Evolutionary conservation across 2,329 filamentous ascomycete genomes (phyloP).

Genomic region (Monilinia fructicola): DNA sequence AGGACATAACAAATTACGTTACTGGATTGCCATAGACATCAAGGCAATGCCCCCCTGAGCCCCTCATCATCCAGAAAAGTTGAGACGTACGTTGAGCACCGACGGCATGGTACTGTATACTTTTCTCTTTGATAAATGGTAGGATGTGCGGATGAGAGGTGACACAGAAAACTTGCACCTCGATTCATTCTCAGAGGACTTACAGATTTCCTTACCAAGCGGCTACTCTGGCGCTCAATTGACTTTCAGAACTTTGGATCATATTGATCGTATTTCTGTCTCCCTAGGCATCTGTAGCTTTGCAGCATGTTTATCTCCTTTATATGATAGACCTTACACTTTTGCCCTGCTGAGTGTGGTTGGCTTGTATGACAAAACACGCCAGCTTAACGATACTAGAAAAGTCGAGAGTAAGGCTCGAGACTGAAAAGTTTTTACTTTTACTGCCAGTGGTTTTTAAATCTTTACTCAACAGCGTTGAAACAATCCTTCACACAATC

Average conservation of each 20-base stretch:
- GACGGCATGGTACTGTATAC: slow-evolving; percentile 3
- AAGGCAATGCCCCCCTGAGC: neutral
- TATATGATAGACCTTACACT: neutral
- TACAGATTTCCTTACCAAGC: neutral
- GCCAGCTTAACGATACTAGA: neutral
- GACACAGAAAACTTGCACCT: neutral
- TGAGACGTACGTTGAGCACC: slow-evolving; percentile 3
- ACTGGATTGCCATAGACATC: neutral
- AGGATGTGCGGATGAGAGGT: neutral
- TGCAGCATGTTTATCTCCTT: neutral
- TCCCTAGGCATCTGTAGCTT: neutral
- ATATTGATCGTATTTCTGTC: neutral
- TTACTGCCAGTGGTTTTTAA: neutral
- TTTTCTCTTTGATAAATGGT: neutral
- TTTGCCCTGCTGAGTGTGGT: neutral
- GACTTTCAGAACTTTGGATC: neutral
- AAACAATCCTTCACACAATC: neutral
- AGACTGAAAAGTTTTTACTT: neutral
- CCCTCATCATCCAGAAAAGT: neutral
- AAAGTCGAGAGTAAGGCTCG: neutral
- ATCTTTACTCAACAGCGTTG: neutral
- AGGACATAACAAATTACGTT: slow-evolving; percentile 13
- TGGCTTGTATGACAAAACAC: slow-evolving; percentile 4
- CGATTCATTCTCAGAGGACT: neutral
- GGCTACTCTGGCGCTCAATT: neutral